Evolutionary conservation across 805 yeast genomes (phyloP), one percentile per base, ranked within the genome.

Genomic region (Wickerhamiella spandovensis): DNA sequence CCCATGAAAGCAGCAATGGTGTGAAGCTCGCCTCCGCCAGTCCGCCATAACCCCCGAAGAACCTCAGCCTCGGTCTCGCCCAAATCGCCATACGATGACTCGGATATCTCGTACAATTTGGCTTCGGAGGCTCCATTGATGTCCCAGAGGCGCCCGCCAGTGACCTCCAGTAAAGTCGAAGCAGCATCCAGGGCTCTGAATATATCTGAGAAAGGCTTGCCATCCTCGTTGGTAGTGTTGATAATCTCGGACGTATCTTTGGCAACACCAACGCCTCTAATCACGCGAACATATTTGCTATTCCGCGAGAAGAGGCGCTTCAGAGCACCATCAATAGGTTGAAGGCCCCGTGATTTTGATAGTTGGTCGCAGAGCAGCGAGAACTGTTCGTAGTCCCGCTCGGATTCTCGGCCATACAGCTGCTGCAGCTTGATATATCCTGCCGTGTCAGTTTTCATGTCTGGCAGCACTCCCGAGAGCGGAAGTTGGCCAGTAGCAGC

Each of bases 361-460:
- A 28, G 18, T 3, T n/a, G n/a, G 17, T 23, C 23, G 37, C 18
- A 28, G 8, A 17, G 24, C 38, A 4, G n/a, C 4, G 70, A 57
- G 54, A 81, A 72, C 9, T 47, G 28, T 21, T 60, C 56, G 44
- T 67, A 62, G 62, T 88, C 95, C 1, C 51, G 45, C 9, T 57
- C 51, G 1, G 84, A 80, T 58, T 81, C 82, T 1, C 61, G 66
- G 17, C 72, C 63, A 60, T 85, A 90, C 2, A 86, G 57, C 0
- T 59, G 59, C 61, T 80, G 83, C 37, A 90, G 64, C 8, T 59
- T 63, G 2, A 82, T 69, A 62, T 84, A 90, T 50, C 70, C 70
- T 8, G 66, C 64, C 0, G 95, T 81, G 53, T 79, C 78, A 0
- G 95, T 77, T 20, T 84, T 82, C 96, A 90, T 90, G 62, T 89